Percentiles rank a stretch among this genome's conserved stretches.
Conservation (phyloP, 1,139 yeast genomes). For the Wickerhamiella pararugosa region DNA sequence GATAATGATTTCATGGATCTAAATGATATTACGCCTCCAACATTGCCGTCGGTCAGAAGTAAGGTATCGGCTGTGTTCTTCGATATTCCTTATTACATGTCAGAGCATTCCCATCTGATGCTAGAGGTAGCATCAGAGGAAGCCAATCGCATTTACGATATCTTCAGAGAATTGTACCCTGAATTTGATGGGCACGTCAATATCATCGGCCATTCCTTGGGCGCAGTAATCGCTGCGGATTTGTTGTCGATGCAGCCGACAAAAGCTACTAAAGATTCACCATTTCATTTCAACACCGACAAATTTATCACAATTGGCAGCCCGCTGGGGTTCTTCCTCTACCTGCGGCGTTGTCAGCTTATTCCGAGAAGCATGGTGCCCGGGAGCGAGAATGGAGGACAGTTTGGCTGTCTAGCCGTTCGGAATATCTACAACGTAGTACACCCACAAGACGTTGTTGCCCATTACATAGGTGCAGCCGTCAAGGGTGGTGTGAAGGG, state of each 20-base stretch:
- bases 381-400: conserved; percentile 7
- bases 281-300: conserved; percentile 50
- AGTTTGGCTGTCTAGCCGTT: conserved; percentile 29
- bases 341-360: conserved; percentile 17
- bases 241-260: conserved; percentile 48
- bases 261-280: conserved; percentile 6
- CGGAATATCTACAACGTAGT: conserved; percentile 27
- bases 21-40: conserved; percentile 63
- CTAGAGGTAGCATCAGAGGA: conserved; percentile 51
- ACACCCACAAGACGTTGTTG: conserved; percentile 30
- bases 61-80: conserved; percentile 74
- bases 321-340: conserved; percentile 66
- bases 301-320: conserved; percentile 76
- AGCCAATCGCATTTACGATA: conserved; percentile 50
- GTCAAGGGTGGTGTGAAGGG: conserved; percentile 16
- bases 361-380: conserved; percentile 2
- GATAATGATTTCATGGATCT: conserved; percentile 37
- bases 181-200: conserved; percentile 62
- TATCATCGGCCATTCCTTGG: conserved; percentile 80
- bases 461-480: conserved; percentile 26
- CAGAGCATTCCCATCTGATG: conserved; percentile 48
- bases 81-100: conserved; percentile 79
- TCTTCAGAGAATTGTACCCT: conserved; percentile 40
- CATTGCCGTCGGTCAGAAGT: conserved; percentile 61
- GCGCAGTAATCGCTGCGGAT: conserved; percentile 76